Evolutionary conservation across 495 filamentous ascomycete genomes (phyloP), one percentile per base, ranked within the genome.

Genomic region (Talaromyces liani): DNA sequence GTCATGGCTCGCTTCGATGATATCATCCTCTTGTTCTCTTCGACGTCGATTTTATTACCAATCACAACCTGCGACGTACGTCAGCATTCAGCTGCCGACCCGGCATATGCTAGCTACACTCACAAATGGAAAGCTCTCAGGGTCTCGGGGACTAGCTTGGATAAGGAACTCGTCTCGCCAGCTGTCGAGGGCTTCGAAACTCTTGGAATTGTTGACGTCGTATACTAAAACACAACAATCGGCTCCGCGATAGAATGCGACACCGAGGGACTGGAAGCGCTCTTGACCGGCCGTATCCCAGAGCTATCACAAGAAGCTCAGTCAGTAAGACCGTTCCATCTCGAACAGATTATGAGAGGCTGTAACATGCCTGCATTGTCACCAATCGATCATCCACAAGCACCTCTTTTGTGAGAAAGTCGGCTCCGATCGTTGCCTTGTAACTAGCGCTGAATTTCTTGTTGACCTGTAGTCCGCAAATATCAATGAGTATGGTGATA

Each of bases 361-460:
- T 16, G 56, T 54, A 27, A 69, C 84, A 65, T 84, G 91, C 92
- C 91, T 98, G 95, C 92, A 99, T 97, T 34, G 94, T 98, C 61
- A 98, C 94, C 65, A 96, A 83, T 66, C 93, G 88, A 75, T 99
- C 94, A 79, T 98, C 95, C 34, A 99, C 92, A 62, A 97, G 77
- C 4, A 99, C 94, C 78, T 99, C 95, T 69, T 97, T 97, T 20
- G 94, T 99, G 64, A 99, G 83, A 80, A 99, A 99, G 74, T 99
- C 94, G 64, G 94, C 94, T 65, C 95, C 95, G 73, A 98, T 98
- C 20, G 94, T 99, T 29, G 94, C 94, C 77, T 99, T 99, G 84
- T 99, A 99, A 80, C 93, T 97, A 65, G 91, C 92, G 74, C 92
- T 96, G 84, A 99, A 99, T 72, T 98, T 98, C 80, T 98, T 99